Conservation (phyloP, 805 yeast species). For the Schwanniomyces pseudopolymorphus region DNA sequence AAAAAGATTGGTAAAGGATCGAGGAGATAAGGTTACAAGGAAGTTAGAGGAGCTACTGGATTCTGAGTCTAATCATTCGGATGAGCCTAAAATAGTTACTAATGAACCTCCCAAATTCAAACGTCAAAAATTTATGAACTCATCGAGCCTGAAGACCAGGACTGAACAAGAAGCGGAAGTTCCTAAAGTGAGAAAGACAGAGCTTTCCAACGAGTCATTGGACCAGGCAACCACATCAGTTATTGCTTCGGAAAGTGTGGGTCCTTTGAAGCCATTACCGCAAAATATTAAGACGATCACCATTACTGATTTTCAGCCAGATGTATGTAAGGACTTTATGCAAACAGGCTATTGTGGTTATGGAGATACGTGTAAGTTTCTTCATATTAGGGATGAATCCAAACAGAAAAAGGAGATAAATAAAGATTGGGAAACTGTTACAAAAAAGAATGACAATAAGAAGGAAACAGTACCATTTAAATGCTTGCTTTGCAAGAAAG, state of each 20-base stretch:
- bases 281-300: constrained; percentile 60
- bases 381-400: constrained; percentile 87
- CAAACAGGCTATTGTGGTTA: constrained; percentile 95
- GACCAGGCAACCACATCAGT: constrained; percentile 2
- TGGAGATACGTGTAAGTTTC: constrained; percentile 94
- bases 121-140: constrained; percentile 2
- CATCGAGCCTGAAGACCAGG: neutral
- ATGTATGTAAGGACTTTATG: constrained; percentile 87
- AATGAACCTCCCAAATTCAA: constrained; percentile 5
- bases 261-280: constrained; percentile 29
- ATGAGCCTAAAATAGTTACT: neutral
- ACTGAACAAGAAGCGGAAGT: neutral
- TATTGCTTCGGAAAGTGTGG: constrained; percentile 1
- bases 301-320: constrained; percentile 84
- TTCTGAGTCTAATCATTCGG: neutral
- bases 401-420: constrained; percentile 63
- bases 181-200: neutral
- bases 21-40: constrained; percentile 2
- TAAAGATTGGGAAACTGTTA: constrained; percentile 66
- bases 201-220: constrained; percentile 1
- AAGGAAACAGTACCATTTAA: constrained; percentile 48
- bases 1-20: constrained; percentile 19
- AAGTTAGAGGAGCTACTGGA: constrained; percentile 5
- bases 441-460: constrained; percentile 5
- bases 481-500: constrained; percentile 59